Percentiles rank a stretch among this genome's conserved stretches.
phyloP scores from a whole-genome alignment of 176 grass and related monocot species.

The Thinopyrum elongatum region DNA sequence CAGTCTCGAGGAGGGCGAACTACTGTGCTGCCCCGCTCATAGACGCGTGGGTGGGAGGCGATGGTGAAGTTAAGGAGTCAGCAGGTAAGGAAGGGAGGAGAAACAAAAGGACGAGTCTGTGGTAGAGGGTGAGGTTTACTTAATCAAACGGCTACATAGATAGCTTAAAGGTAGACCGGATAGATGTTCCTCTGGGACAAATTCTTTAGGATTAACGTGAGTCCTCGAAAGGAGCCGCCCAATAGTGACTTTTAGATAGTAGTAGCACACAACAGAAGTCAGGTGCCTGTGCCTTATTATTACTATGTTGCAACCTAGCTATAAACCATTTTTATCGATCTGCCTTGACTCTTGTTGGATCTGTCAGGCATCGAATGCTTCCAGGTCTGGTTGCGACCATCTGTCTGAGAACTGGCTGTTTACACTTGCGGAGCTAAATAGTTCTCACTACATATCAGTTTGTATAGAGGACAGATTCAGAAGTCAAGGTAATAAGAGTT shows the following conservation, averaged over 20 bases:
- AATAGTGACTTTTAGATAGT: neutral
- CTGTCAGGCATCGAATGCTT: conserved; percentile 47
- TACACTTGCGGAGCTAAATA: conserved; percentile 58
- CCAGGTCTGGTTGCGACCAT: conserved; percentile 40
- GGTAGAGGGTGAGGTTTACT: too few species aligned
- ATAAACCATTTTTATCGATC: neutral
- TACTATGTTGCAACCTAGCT: neutral
- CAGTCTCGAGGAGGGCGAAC: too few species aligned
- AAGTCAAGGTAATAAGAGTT: conserved; percentile 39
- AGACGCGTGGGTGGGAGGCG: too few species aligned
- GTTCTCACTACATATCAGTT: conserved; percentile 69
- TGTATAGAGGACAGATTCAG: conserved; percentile 50
- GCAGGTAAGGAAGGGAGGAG: too few species aligned
- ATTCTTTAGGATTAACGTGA: neutral
- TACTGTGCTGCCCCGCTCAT: too few species aligned
- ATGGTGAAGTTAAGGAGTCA: too few species aligned
- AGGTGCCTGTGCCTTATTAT: neutral
- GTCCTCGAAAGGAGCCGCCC: neutral
- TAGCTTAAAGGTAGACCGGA: too few species aligned
- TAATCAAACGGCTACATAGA: too few species aligned
- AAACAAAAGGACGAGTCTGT: too few species aligned
- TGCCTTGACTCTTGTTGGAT: conserved; percentile 8
- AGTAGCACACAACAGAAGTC: neutral
- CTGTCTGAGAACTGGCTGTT: conserved; percentile 77
- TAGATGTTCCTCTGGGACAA: too few species aligned